Conservation (phyloP, 345 rosid species). For the Camelina hispida region DNA sequence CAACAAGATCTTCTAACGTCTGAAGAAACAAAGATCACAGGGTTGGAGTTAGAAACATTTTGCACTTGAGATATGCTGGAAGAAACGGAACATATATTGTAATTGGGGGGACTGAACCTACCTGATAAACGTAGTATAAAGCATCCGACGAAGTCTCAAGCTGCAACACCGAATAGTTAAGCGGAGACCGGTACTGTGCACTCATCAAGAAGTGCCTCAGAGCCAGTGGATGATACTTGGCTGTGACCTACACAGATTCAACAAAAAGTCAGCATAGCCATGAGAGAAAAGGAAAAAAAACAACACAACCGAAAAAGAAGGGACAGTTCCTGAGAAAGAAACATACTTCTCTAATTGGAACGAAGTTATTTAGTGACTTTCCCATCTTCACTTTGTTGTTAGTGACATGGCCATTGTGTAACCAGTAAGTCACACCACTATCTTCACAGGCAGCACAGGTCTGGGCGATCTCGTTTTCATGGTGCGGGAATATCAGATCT, state of each 20-base stretch:
- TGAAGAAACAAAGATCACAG: conserved; percentile 19
- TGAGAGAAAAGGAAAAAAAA: background rate
- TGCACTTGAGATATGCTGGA: background rate
- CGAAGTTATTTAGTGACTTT: background rate
- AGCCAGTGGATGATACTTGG: background rate
- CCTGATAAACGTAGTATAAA: conserved; percentile 73
- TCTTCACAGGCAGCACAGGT: background rate
- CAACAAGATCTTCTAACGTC: conserved; percentile 72
- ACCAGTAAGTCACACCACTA: background rate
- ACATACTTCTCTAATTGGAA: background rate
- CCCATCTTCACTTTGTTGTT: background rate
- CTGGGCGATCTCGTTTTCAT: background rate
- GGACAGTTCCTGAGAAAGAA: background rate
- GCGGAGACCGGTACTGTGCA: conserved; percentile 75
- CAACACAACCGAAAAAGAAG: background rate
- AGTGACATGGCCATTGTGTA: background rate
- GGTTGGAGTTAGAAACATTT: background rate
- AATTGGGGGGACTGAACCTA: conserved; percentile 24
- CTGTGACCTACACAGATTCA: background rate
- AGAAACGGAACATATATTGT: background rate
- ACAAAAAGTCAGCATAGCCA: background rate
- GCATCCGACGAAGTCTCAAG: conserved; percentile 65
- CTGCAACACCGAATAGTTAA: conserved; percentile 55
- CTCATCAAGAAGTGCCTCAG: conserved; percentile 48
- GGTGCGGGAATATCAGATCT: background rate